phyloP scores from a whole-genome alignment of 495 filamentous ascomycete genomes.

The Pseudotulostoma volvatum region DNA sequence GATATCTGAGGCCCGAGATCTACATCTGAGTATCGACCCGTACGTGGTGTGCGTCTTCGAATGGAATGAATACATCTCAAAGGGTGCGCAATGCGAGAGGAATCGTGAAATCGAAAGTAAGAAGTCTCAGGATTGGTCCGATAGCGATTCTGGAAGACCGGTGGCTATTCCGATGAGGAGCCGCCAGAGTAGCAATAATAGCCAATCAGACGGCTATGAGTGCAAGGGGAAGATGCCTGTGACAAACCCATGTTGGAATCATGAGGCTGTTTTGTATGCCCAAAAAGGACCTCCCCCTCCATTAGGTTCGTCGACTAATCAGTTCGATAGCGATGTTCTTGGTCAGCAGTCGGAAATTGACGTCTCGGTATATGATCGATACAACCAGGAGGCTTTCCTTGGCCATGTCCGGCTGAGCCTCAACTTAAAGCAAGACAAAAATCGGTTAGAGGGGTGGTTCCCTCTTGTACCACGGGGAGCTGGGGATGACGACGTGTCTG shows the following conservation, averaged over 20 bases:
- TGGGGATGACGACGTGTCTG: slow-evolving; percentile 55
- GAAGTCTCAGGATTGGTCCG: slow-evolving; percentile 38
- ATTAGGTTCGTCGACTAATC: slow-evolving; percentile 2
- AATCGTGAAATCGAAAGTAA: slow-evolving; percentile 21
- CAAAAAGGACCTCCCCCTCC: slow-evolving; percentile 2
- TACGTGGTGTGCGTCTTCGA: slow-evolving; percentile 97
- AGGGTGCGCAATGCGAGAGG: slow-evolving; percentile 48
- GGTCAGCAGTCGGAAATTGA: slow-evolving; percentile 84
- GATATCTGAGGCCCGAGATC: slow-evolving; percentile 65
- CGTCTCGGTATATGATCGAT: slow-evolving; percentile 83
- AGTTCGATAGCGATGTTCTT: slow-evolving; percentile 65
- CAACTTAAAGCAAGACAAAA: slow-evolving; percentile 47
- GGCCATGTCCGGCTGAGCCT: slow-evolving; percentile 73
- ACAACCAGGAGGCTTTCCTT: slow-evolving; percentile 73
- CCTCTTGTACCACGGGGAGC: slow-evolving; percentile 50
- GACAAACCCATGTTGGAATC: slow-evolving; percentile 88
- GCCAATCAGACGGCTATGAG: slow-evolving; percentile 51
- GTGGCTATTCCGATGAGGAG: slow-evolving; percentile 96
- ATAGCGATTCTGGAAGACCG: slow-evolving; percentile 59
- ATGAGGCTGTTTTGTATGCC: slow-evolving; percentile 85
- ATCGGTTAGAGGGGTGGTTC: slow-evolving; percentile 71
- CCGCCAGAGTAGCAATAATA: slow-evolving; percentile 87
- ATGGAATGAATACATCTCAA: slow-evolving; percentile 87
- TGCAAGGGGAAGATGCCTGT: slow-evolving; percentile 50
- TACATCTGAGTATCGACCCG: slow-evolving; percentile 68